Conservation (phyloP, 2,329 filamentous ascomycete genomes). For the Ophiosphaerella korrae region DNA sequence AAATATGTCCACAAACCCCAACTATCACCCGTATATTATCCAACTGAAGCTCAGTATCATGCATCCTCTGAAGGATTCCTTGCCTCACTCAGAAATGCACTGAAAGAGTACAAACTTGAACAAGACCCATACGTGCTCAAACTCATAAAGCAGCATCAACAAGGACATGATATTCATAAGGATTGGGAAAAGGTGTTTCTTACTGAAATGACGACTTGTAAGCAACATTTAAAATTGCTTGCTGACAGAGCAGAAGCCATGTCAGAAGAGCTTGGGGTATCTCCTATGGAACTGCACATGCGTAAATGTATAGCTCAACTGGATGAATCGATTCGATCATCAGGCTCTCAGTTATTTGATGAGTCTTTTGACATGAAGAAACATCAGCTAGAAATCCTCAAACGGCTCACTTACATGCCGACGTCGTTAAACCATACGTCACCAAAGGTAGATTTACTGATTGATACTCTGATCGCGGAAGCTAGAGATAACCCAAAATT, state of each 20-base stretch:
- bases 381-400: conserved; percentile 37
- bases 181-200: conserved; percentile 33
- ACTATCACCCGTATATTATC: conserved; percentile 50
- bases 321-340: conserved; percentile 11
- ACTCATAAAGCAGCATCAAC: conserved; percentile 29
- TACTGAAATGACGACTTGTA: conserved; percentile 47
- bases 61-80: conserved; percentile 16
- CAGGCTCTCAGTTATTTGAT: conserved; percentile 36
- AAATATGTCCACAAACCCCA: conserved; percentile 69
- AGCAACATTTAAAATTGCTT: conserved; percentile 45
- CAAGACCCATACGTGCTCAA: conserved; percentile 49
- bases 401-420: conserved; percentile 8
- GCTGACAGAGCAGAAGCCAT: conserved; percentile 40
- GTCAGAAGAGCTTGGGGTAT: conserved; percentile 45
- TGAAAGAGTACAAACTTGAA: conserved; percentile 38
- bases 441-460: conserved; percentile 43
- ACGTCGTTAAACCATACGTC: conserved; percentile 32
- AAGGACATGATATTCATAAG: conserved; percentile 27
- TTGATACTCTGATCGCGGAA: conserved; percentile 46
- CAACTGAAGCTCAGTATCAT: conserved; percentile 16
- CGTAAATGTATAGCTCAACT: conserved; percentile 43
- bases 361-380: conserved; percentile 41
- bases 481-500: conserved; percentile 30
- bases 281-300: conserved; percentile 47
- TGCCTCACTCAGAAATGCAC: conserved; percentile 21